A percentile compares a stretch with the other conserved stretches of the same genome.
phyloP scores from a whole-genome alignment of 306 rosid species.

The Mucuna pruriens region DNA sequence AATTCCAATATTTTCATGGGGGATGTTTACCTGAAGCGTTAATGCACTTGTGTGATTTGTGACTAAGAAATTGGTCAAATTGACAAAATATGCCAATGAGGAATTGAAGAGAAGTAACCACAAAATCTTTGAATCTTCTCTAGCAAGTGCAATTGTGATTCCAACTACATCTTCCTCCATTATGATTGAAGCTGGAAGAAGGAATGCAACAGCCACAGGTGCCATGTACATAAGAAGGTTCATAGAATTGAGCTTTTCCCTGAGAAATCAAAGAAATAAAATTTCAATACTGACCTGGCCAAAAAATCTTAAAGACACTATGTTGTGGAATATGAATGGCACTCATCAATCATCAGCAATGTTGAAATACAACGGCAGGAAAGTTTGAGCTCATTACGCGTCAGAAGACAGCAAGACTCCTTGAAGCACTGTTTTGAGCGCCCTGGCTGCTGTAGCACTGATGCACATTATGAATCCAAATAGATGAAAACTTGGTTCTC shows the following conservation, averaged over 20 bases:
- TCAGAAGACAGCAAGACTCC: constrained; percentile 60
- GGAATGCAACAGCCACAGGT: constrained; percentile 53
- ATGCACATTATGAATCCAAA: constrained; percentile 62
- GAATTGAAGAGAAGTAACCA: constrained; percentile 55
- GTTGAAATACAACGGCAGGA: constrained; percentile 17
- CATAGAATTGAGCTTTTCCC: constrained; percentile 56
- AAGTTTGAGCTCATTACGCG: constrained; percentile 46
- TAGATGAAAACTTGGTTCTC: constrained; percentile 62
- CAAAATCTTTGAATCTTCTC: constrained; percentile 47
- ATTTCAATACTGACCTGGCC: constrained; percentile 42
- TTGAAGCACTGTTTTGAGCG: constrained; percentile 62
- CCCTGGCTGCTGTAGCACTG: constrained; percentile 58
- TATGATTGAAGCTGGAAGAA: constrained; percentile 53
- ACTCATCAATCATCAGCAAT: constrained; percentile 1
- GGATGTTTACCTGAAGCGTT: constrained; percentile 52
- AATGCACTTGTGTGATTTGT: constrained; percentile 65
- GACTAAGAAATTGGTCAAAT: constrained; percentile 66
- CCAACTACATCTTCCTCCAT: constrained; percentile 56
- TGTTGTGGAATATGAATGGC: background rate
- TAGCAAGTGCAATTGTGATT: constrained; percentile 49
- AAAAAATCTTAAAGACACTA: constrained; percentile 24
- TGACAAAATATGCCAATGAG: constrained; percentile 53
- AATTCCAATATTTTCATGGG: background rate
- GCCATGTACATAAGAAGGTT: constrained; percentile 65
- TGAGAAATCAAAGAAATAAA: constrained; percentile 35